Conservation (phyloP, 176 grass and related monocot species). For the Musa beccarii region DNA sequence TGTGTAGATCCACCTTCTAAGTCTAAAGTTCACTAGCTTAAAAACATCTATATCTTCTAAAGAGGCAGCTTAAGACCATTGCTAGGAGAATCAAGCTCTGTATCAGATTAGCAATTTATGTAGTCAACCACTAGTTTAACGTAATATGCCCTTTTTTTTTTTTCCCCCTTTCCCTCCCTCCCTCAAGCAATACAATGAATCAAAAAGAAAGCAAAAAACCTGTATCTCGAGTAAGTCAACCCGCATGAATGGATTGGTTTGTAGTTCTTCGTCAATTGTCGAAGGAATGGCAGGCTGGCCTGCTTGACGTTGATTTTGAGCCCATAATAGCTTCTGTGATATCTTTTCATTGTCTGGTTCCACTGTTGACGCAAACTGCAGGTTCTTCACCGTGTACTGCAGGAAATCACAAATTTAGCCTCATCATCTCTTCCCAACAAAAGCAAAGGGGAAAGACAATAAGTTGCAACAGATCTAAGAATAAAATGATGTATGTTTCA, state of each 20-base stretch:
- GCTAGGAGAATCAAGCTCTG: too few species aligned
- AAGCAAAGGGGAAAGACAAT: not conserved
- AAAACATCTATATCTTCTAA: too few species aligned
- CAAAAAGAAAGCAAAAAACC: slow-evolving; percentile 22
- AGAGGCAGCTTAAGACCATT: too few species aligned
- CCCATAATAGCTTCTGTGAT: slow-evolving; percentile 81
- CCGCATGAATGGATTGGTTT: slow-evolving; percentile 93
- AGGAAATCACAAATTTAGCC: slow-evolving; percentile 2
- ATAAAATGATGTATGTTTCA: not conserved
- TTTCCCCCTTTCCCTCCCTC: too few species aligned
- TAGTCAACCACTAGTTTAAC: too few species aligned
- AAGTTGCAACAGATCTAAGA: not conserved
- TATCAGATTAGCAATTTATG: too few species aligned
- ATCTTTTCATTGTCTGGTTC: slow-evolving; percentile 72
- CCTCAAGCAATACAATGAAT: not conserved
- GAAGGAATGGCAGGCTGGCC: slow-evolving; percentile 70
- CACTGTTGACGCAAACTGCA: slow-evolving; percentile 67
- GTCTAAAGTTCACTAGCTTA: too few species aligned
- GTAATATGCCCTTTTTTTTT: too few species aligned
- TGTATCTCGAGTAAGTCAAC: slow-evolving; percentile 81
- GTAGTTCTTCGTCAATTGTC: slow-evolving; percentile 74
- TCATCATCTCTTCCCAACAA: not conserved
- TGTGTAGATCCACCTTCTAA: too few species aligned
- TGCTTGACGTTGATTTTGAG: slow-evolving; percentile 43
- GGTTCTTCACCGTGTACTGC: slow-evolving; percentile 76